These are phyloP conservation scores for Sporothrix euskadiensis DNA, from an alignment of 2,329 filamentous ascomycete species.

Conservation along the genomic window DNA sequence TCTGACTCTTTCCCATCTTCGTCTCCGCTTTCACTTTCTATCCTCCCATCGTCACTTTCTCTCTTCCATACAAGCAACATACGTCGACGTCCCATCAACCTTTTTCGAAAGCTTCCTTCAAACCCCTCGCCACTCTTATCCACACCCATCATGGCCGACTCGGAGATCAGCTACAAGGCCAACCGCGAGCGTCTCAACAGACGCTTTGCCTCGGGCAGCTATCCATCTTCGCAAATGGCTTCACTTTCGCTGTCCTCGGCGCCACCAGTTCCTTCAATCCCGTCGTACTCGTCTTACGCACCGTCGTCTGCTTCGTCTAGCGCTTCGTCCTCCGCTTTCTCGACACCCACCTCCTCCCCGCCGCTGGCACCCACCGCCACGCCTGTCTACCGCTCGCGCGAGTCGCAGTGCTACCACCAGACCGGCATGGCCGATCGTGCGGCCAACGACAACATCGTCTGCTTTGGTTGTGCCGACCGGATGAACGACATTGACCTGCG, in stretches of 20 bases:
- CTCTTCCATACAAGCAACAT: neutral
- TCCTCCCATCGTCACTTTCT: neutral
- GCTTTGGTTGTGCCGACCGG: constrained; percentile 44
- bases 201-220: constrained; percentile 21
- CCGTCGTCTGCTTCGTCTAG: neutral
- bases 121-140: neutral
- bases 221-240: neutral
- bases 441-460: constrained; percentile 41
- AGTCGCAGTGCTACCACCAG: constrained; percentile 47
- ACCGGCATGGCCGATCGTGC: constrained; percentile 45
- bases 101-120: neutral
- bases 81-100: neutral
- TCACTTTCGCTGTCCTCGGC: neutral
- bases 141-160: neutral
- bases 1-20: constrained; percentile 17
- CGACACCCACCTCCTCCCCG: neutral
- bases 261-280: neutral
- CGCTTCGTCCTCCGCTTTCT: neutral
- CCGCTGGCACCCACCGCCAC: neutral
- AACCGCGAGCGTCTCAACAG: constrained; percentile 25
- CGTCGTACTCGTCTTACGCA: neutral
- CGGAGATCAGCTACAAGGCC: neutral
- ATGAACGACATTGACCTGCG: constrained; percentile 33
- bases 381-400: constrained; percentile 17
- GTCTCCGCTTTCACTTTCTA: neutral